Evolutionary conservation across 2,329 filamentous ascomycete species (phyloP), one percentile per base, ranked within the genome.

Genomic region (Botryotinia narcissicola): DNA sequence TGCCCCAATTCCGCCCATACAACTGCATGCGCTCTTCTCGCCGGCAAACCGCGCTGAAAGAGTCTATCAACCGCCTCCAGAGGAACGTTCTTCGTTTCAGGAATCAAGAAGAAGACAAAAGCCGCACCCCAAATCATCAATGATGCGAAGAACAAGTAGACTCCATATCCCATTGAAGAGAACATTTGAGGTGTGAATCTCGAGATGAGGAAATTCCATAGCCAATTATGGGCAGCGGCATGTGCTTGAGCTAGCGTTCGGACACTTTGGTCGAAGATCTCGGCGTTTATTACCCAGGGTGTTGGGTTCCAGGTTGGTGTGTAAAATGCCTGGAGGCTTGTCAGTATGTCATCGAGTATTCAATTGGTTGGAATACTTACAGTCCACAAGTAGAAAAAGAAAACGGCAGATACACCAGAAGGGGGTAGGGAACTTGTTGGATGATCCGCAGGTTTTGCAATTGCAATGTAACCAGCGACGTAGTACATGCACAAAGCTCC

Each of bases 351-450:
- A 46, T 40, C n/a, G 20, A 35, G 37, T 4, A 40, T 29, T 18
- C 5, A 32, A 22, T 32, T 9, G 40, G 18, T 8, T 22, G 64
- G 6, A 12, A 18, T 42, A 54, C 32, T 40, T n/a, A 68, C 77
- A 0, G 91, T 92, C 88, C 90, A 93, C 0, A 93, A 84, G 78
- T 93, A 93, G 83, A 93, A 92, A 85, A 93, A 92, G 81, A 91
- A 89, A 74, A 92, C 86, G 48, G 89, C 89, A 0, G 87, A 87
- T 71, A 89, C 88, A 32, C 89, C 89, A 35, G 74, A 76, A 37
- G 64, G 64, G 20, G 64, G 64, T 10, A 68, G 64, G 8, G 64
- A 61, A 25, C 59, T 5, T 73, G 54, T 25, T 59, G 57, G 8
- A 59, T 73, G 40, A 74, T 60, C 54, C 61, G 75, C 72, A 60